Base-by-base conservation (phyloP, 1,139 yeast genomes). In the Spathaspora sp. region DNA sequence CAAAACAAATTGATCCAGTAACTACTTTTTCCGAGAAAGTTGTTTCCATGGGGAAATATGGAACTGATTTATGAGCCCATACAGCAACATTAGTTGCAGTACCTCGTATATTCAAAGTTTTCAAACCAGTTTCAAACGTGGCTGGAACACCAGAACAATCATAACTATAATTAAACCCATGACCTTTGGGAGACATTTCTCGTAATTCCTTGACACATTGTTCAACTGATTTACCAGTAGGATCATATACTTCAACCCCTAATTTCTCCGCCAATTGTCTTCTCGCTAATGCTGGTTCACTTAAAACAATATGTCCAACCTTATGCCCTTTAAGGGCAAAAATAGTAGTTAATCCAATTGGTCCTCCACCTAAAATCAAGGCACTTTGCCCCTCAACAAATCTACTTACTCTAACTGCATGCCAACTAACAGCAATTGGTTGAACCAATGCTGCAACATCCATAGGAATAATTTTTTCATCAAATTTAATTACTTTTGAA, bases 41-140 rank as follows among this genome's bases (percentile, higher is more conserved):
- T 15, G 70, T 55, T 44, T 63, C 64, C 76, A 72, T 71, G 23
- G 74, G 75, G 38, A 59, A 64, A 47, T 60, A 67, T 23, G 63
- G 61, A 17, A 69, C 58, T 11, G 67, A 64, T 29, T 61, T 59
- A 47, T 68, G 65, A 20, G 73, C 69, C 82, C 83, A 79, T 34
- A 78, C 74, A 39, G 89, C 89, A 38, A 83, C 76, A 56, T 83
- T 83, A 40, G 83, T 81, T 5, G 86, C 85, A 11, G 70, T 68
- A 41, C 89, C 89, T 46, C 78, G 73, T n/a, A 81, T 77, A 41
- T 78, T 72, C 33, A 82, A 61, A 16, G 82, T 75, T 43, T 71
- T 72, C 23, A 83, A 60, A 2, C 82, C 72, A 1, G 83, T 67
- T 31, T 71, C 68, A 53, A 80, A 78, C 2, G 88, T 82, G 2